Evolutionary conservation across 805 yeast species (phyloP).

Genomic region (Peterozyma toletana): DNA sequence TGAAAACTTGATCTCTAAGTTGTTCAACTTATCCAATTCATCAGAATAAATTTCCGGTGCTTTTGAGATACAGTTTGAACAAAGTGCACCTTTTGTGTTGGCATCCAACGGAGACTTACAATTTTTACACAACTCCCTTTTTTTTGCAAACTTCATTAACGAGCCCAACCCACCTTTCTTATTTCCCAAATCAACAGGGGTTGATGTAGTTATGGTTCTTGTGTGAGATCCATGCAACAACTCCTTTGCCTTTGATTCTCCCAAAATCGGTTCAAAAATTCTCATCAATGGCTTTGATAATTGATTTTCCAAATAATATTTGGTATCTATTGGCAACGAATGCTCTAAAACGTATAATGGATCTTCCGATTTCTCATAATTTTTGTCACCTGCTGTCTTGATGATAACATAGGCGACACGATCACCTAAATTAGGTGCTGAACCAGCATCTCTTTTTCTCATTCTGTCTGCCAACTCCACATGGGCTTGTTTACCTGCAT

Average conservation of each 20-base stretch:
- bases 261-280: constrained; percentile 91
- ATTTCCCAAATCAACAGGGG: constrained; percentile 30
- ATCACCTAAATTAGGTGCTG: constrained; percentile 95
- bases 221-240: constrained; percentile 82
- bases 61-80: constrained; percentile 66
- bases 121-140: constrained; percentile 80
- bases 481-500: constrained; percentile 95
- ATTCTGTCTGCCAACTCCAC: constrained; percentile 93
- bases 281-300: constrained; percentile 87
- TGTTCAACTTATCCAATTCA: constrained; percentile 73
- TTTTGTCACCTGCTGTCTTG: constrained; percentile 73
- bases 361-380: constrained; percentile 95
- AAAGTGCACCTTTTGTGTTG: constrained; percentile 61
- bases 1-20: constrained; percentile 74
- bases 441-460: constrained; percentile 94
- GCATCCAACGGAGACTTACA: constrained; percentile 74
- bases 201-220: constrained; percentile 61
- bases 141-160: constrained; percentile 84
- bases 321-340: constrained; percentile 89
- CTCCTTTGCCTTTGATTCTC: constrained; percentile 75
- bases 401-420: constrained; percentile 96
- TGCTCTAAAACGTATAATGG: constrained; percentile 90
- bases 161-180: constrained; percentile 59
- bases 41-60: constrained; percentile 79
- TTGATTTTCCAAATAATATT: constrained; percentile 88